Base-by-base conservation (phyloP, 495 filamentous ascomycete species). In the Chaetomium fimeti region DNA sequence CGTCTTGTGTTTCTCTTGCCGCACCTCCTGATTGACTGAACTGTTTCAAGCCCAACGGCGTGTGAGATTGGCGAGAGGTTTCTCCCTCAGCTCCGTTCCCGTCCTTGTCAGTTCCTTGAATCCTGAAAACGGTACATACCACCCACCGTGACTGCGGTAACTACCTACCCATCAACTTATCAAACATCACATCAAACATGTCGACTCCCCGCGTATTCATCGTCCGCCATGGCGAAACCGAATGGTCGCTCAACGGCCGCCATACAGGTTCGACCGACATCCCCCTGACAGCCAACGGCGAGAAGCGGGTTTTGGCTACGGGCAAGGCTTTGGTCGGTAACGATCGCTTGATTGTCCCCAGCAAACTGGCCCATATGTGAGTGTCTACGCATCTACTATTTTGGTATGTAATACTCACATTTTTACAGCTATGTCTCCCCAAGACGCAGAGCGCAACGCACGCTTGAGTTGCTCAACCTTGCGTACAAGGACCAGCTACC, bases 231-330 rank as follows among this genome's bases (percentile, higher is more conserved):
- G 85, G 85, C 77, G 94, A 98, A 77, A 98, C 94, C 3, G 91
- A 95, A 82, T 98, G 94, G 94, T 97, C 93, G 2, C 84, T 97
- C 45, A 92, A 91, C 70, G 94, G 93, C 63, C 87, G 89, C 25
- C 93, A 98, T 79, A 98, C 94, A 0, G 91, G 93, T 54, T 84
- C 78, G 28, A 91, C 89, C 28, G 94, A 98, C 66, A 87, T 98
- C 24, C 86, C 91, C 0, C 81, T 98, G 12, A 98, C 94, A 2
- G 75, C 84, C 15, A 91, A 91, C 74, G 94, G 94, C 40, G 92
- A 97, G 78, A 90, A 87, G 71, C 84, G 92, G 25, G 86, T 98
- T 63, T 81, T 80, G 59, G 88, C 92, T 13, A 96, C 94, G 0
- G 91, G 92, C 25, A 83, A 85, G 62, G 90, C 91, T 1, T 81